phyloP scores from a whole-genome alignment of 352 stramenopile genomes.

The Phytopythium helicoides region DNA sequence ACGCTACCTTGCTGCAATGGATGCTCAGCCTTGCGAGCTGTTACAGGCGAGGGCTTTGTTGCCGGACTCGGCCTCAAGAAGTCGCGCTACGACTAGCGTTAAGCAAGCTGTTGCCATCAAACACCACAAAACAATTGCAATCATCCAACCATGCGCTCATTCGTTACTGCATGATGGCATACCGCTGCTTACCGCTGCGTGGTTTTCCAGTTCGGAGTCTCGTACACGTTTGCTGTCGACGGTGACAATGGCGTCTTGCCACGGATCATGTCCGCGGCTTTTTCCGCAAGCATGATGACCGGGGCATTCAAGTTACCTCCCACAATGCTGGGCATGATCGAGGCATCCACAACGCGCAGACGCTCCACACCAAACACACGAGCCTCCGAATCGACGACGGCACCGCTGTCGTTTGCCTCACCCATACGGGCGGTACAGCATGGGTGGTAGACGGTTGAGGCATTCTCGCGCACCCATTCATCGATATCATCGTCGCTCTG shows the following conservation, averaged over 20 bases:
- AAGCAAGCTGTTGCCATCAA: too few relatives aligned
- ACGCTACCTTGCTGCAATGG: background rate
- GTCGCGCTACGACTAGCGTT: conserved; percentile 53
- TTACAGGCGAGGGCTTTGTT: conserved; percentile 73
- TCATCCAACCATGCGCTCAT: too few relatives aligned
- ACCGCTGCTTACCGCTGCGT: conserved; percentile 34
- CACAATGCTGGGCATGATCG: conserved; percentile 88
- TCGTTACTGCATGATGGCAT: too few relatives aligned
- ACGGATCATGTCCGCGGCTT: conserved; percentile 84
- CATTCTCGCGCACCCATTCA: conserved; percentile 61
- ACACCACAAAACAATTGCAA: too few relatives aligned
- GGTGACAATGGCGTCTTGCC: conserved; percentile 38
- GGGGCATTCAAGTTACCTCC: conserved; percentile 91
- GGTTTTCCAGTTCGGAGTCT: conserved; percentile 43
- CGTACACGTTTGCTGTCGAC: conserved; percentile 46
- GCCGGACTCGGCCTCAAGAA: conserved; percentile 76
- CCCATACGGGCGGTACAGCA: conserved; percentile 79
- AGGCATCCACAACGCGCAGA: conserved; percentile 85
- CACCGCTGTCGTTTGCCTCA: conserved; percentile 25
- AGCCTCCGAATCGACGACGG: conserved; percentile 78
- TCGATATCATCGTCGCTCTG: conserved; percentile 55
- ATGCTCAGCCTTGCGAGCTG: background rate
- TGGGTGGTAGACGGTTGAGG: conserved; percentile 71
- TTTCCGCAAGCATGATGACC: conserved; percentile 88
- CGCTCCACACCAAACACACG: conserved; percentile 72